Conservation (phyloP, 305 asterid species). For the Petunia hybrid region DNA sequence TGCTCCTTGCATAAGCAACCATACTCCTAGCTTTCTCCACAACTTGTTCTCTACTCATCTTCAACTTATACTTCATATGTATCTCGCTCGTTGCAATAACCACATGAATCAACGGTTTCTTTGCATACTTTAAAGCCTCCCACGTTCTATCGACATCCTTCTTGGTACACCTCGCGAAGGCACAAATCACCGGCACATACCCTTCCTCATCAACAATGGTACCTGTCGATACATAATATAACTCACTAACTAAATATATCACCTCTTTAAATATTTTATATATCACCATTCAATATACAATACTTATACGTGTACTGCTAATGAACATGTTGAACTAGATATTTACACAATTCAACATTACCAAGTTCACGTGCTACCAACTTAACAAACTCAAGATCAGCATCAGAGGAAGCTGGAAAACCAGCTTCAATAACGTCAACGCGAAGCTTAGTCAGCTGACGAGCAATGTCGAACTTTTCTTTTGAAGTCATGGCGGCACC, state of each 20-base stretch:
- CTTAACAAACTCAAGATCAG: slow-evolving; percentile 79
- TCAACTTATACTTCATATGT: slow-evolving; percentile 85
- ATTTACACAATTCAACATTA: slow-evolving; percentile 44
- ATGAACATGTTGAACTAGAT: no score
- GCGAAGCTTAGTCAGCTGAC: slow-evolving; percentile 75
- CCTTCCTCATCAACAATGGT: slow-evolving; percentile 32
- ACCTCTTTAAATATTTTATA: no score
- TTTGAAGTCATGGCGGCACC: slow-evolving; percentile 92
- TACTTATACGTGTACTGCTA: no score
- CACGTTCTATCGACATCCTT: slow-evolving; percentile 79
- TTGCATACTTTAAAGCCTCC: slow-evolving; percentile 85
- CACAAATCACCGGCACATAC: slow-evolving; percentile 82
- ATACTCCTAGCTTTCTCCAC: slow-evolving; percentile 79
- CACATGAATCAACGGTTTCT: slow-evolving; percentile 80
- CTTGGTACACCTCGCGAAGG: slow-evolving; percentile 80
- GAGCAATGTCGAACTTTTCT: slow-evolving; percentile 85
- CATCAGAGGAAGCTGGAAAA: slow-evolving; percentile 82
- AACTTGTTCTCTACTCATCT: slow-evolving; percentile 70
- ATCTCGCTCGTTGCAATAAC: no score
- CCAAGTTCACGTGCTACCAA: slow-evolving; percentile 80
- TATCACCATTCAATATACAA: no score
- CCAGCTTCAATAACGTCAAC: slow-evolving; percentile 92
- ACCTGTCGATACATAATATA: neutral
- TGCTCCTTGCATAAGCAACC: slow-evolving; percentile 79
- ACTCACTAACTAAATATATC: no score